Evolutionary conservation across 2,329 filamentous ascomycete genomes (phyloP).

Genomic region (Lecanicillium sp.): DNA sequence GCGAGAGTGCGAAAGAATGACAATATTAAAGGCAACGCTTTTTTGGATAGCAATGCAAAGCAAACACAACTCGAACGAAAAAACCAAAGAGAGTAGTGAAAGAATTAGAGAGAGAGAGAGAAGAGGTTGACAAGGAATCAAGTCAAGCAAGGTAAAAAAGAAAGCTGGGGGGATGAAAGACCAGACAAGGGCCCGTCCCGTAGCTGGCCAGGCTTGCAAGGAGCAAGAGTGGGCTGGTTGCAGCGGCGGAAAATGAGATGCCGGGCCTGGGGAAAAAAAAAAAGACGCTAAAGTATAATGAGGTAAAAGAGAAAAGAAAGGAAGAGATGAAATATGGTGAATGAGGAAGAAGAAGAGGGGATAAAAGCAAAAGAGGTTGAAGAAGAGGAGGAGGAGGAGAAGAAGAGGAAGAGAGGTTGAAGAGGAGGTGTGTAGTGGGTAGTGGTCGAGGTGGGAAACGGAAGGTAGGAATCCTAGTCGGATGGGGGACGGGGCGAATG

Average conservation of each 20-base stretch:
- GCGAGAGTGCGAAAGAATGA: no score
- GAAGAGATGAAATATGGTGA: neutral
- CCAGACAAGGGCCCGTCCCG: neutral
- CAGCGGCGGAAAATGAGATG: neutral
- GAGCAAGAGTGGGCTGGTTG: neutral
- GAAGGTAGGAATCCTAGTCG: conserved; percentile 13
- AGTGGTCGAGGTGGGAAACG: conserved; percentile 5
- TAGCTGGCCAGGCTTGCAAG: no score
- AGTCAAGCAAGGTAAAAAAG: neutral
- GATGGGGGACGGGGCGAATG: neutral
- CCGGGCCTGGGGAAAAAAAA: no score
- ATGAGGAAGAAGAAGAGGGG: neutral
- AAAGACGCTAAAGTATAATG: neutral
- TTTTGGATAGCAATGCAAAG: no score
- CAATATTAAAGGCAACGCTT: neutral
- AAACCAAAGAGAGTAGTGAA: neutral
- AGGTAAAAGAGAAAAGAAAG: neutral
- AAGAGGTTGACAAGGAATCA: neutral
- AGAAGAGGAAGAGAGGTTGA: conserved; percentile 12
- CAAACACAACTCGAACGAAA: neutral
- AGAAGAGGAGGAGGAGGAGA: conserved; percentile 13
- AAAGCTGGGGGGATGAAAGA: neutral
- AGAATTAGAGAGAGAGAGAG: neutral
- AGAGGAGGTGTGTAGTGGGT: conserved; percentile 12
- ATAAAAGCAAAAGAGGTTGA: conserved; percentile 13